These are phyloP conservation scores for Schoenoplectus triqueter DNA, from an alignment of 202 grass and related monocot genomes.

Conservation along the genomic window DNA sequence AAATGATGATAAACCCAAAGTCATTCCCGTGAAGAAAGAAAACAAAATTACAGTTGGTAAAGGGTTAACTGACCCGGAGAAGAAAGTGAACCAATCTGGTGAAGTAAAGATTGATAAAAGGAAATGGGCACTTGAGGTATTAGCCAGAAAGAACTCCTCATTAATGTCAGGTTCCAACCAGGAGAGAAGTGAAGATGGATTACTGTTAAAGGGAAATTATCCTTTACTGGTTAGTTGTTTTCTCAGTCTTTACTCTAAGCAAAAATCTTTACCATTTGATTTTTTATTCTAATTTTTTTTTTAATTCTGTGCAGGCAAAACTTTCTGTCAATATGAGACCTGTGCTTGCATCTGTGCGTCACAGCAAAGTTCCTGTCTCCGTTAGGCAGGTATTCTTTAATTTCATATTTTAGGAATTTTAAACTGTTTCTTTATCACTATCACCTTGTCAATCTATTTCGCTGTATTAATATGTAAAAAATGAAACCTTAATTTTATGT, in stretches of 20 bases:
- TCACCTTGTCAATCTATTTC: constrained; percentile 25
- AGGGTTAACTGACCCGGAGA: constrained; percentile 40
- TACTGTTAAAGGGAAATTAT: constrained; percentile 65
- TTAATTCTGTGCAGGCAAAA: constrained; percentile 61
- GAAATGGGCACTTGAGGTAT: constrained; percentile 93
- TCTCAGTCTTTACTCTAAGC: constrained; percentile 35
- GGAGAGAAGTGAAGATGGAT: constrained; percentile 59
- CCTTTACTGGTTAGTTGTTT: constrained; percentile 66
- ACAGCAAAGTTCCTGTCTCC: constrained; percentile 69
- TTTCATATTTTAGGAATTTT: constrained; percentile 34
- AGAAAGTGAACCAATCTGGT: constrained; percentile 49
- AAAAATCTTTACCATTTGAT: constrained; percentile 29
- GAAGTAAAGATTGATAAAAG: constrained; percentile 74
- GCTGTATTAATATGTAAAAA: neutral
- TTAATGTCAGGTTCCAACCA: constrained; percentile 51
- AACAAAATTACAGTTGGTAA: constrained; percentile 43
- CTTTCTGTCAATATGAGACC: constrained; percentile 86
- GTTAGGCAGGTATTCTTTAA: constrained; percentile 73
- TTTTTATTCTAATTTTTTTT: constrained; percentile 33
- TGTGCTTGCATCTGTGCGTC: constrained; percentile 41
- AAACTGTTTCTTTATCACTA: constrained; percentile 25
- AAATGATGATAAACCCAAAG: constrained; percentile 40
- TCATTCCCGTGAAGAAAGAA: constrained; percentile 51
- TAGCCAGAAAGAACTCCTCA: constrained; percentile 88
- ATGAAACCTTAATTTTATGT: constrained; percentile 13